Percentiles rank a stretch among this genome's conserved stretches.
Conservation (phyloP, 1,284 basidiomycete species). For the Moesziomyces sp. region DNA sequence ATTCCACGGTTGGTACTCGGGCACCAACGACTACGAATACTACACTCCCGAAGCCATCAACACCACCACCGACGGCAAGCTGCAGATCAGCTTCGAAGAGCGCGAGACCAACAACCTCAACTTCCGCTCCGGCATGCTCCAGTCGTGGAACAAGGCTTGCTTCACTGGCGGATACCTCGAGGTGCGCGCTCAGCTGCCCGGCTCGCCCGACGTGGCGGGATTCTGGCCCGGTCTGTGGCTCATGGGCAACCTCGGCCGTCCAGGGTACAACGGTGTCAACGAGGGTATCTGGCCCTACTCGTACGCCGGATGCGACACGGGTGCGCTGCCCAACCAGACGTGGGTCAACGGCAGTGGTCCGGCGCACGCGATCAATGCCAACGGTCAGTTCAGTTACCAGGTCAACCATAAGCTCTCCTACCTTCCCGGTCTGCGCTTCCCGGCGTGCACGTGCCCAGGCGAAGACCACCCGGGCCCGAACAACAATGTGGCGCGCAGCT, state of each 20-base stretch:
- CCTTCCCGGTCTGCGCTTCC: constrained; percentile 55
- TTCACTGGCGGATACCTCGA: constrained; percentile 65
- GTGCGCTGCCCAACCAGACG: constrained; percentile 54
- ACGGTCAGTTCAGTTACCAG: constrained; percentile 18
- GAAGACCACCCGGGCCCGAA: constrained; percentile 59
- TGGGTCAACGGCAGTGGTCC: constrained; percentile 46
- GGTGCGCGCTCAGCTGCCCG: constrained; percentile 18
- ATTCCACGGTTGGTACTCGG: constrained; percentile 60
- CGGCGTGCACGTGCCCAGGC: constrained; percentile 56
- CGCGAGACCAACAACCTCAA: constrained; percentile 48
- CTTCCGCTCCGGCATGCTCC: constrained; percentile 63
- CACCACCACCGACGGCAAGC: constrained; percentile 42
- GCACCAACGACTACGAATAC: constrained; percentile 66
- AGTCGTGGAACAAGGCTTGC: constrained; percentile 65
- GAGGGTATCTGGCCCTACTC: constrained; percentile 68
- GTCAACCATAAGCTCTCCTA: constrained; percentile 31
- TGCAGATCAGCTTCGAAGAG: constrained; percentile 55
- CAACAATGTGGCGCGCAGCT: constrained; percentile 53
- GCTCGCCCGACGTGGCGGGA: constrained; percentile 9
- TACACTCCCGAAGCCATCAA: constrained; percentile 63
- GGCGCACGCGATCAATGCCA: constrained; percentile 26
- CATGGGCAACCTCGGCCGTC: constrained; percentile 60
- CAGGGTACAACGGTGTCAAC: constrained; percentile 63
- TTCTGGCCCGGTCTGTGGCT: constrained; percentile 69
- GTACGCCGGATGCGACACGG: constrained; percentile 65